Evolutionary conservation across 2,329 filamentous ascomycete species (phyloP).

Genomic region (Arachnopeziza araneosa): DNA sequence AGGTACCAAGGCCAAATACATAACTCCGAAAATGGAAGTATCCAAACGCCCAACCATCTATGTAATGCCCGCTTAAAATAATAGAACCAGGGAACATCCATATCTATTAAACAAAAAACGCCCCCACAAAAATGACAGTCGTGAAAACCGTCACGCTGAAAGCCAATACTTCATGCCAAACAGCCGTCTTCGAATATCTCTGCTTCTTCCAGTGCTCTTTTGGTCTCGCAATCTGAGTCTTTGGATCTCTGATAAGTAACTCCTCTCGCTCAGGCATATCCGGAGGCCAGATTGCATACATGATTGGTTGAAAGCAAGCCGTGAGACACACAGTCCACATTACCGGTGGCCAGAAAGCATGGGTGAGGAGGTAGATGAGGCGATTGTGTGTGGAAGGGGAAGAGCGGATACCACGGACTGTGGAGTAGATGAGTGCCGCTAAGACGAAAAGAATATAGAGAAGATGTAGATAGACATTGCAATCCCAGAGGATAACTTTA

Average conservation of each 20-base stretch:
- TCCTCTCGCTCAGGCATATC: slow-evolving; percentile 52
- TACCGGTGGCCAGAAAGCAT: slow-evolving; percentile 57
- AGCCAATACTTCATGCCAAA: slow-evolving; percentile 52
- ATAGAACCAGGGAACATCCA: too few relatives aligned
- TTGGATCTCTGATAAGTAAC: slow-evolving; percentile 48
- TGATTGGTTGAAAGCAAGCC: slow-evolving; percentile 44
- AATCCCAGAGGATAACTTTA: slow-evolving; percentile 49
- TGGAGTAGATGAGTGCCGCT: slow-evolving; percentile 33
- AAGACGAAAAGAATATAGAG: slow-evolving; percentile 39
- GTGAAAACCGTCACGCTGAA: slow-evolving; percentile 46
- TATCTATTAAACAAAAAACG: slow-evolving; percentile 3
- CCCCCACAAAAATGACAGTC: slow-evolving; percentile 38
- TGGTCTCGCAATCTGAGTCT: slow-evolving; percentile 52
- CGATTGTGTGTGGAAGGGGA: slow-evolving; percentile 1
- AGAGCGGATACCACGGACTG: slow-evolving; percentile 39
- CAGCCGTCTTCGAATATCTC: slow-evolving; percentile 37
- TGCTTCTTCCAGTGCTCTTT: slow-evolving; percentile 23
- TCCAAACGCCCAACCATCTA: too few relatives aligned
- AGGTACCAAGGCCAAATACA: too few relatives aligned
- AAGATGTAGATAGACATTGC: slow-evolving; percentile 48
- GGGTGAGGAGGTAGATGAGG: slow-evolving; percentile 47
- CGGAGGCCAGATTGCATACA: slow-evolving; percentile 56
- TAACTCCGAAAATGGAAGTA: too few relatives aligned
- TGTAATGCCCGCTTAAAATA: too few relatives aligned
- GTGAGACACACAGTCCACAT: slow-evolving; percentile 37